phyloP scores from a whole-genome alignment of 371 early-diverging fungal genomes.

The Actinomortierella ambigua region DNA sequence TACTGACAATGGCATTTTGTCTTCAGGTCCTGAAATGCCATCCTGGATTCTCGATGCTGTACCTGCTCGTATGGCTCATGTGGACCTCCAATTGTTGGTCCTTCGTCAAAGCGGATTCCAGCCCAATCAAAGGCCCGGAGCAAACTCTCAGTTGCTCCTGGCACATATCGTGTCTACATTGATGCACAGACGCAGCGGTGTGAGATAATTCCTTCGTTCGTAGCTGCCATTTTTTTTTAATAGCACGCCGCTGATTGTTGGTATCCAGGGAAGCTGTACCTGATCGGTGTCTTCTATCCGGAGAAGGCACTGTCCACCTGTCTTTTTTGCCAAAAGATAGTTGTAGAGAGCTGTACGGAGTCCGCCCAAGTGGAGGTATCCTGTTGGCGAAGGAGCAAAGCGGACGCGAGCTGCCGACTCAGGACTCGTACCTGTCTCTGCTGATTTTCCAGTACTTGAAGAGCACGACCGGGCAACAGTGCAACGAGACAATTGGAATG shows the following conservation, averaged over 20 bases:
- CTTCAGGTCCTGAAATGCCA: neutral
- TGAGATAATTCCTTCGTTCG: too few relatives aligned
- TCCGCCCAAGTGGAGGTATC: slow-evolving; percentile 92
- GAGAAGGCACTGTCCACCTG: slow-evolving; percentile 80
- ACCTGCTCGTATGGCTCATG: slow-evolving; percentile 77
- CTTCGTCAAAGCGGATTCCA: slow-evolving; percentile 82
- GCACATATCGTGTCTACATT: slow-evolving; percentile 72
- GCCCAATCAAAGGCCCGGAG: slow-evolving; percentile 76
- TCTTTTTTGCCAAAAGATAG: slow-evolving; percentile 79
- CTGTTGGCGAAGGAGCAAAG: slow-evolving; percentile 96
- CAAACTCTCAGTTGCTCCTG: slow-evolving; percentile 78
- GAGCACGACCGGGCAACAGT: too few relatives aligned
- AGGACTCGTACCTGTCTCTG: neutral
- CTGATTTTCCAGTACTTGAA: neutral
- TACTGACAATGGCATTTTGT: neutral
- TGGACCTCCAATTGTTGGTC: slow-evolving; percentile 66
- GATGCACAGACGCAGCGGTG: neutral
- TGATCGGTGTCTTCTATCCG: slow-evolving; percentile 96
- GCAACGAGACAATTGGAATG: too few relatives aligned
- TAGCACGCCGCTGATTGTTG: too few relatives aligned
- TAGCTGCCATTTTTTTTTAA: too few relatives aligned
- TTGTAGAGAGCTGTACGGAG: slow-evolving; percentile 93
- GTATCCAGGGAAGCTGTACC: too few relatives aligned
- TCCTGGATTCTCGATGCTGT: slow-evolving; percentile 2
- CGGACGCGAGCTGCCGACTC: slow-evolving; percentile 70